Conservation (phyloP, 768 basidiomycete species). For the Rhizopogon roseolus region DNA sequence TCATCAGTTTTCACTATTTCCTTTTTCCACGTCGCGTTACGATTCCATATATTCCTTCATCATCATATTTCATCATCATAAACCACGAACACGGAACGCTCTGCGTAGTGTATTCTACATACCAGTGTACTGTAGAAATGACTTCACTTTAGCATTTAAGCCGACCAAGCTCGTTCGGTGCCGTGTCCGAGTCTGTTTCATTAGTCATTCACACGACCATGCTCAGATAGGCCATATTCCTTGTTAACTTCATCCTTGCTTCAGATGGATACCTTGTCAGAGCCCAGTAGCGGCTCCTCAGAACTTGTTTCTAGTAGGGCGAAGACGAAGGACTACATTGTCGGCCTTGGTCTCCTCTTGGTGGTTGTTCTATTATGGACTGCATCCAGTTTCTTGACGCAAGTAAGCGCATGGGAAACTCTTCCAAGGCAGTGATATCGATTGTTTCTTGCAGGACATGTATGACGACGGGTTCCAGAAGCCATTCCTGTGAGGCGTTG, state of each 20-base stretch:
- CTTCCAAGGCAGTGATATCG: not conserved
- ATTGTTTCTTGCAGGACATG: constrained; percentile 33
- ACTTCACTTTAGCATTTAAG: too few relatives aligned
- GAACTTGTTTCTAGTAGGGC: constrained; percentile 3
- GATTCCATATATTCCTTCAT: not conserved
- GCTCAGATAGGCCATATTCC: too few relatives aligned
- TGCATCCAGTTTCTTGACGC: constrained; percentile 79
- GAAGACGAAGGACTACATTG: constrained; percentile 32
- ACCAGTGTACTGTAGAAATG: not conserved
- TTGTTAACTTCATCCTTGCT: not conserved
- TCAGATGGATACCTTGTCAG: constrained; percentile 14
- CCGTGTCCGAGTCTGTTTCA: too few relatives aligned
- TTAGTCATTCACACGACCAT: not conserved
- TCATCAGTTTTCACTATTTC: not conserved
- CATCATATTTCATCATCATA: not conserved
- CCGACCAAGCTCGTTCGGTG: too few relatives aligned
- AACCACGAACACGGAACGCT: not conserved
- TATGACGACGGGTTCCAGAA: constrained; percentile 77
- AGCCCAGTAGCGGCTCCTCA: constrained; percentile 11
- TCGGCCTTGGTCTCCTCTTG: constrained; percentile 68
- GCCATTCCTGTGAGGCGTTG: constrained; percentile 69
- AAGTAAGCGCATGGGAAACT: constrained; percentile 37
- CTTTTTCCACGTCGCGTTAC: not conserved
- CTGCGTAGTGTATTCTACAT: not conserved
- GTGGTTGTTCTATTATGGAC: constrained; percentile 88